Conservation (phyloP, 192 early-diverging fungal species). For the Chytriomyces confervae region DNA sequence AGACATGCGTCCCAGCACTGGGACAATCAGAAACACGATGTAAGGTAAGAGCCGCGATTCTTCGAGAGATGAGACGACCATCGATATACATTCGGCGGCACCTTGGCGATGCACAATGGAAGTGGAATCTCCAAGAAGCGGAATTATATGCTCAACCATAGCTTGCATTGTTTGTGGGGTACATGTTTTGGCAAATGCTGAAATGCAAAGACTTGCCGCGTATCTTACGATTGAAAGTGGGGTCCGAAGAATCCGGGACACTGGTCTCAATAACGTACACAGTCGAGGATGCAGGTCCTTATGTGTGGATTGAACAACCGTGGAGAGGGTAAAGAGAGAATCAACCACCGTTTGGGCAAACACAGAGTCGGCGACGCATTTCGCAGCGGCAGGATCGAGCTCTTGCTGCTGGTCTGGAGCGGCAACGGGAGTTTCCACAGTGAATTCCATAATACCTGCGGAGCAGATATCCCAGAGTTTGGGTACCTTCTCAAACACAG, state of each 20-base stretch:
- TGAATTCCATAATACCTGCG: constrained; percentile 48
- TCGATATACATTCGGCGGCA: constrained; percentile 81
- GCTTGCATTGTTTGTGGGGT: constrained; percentile 77
- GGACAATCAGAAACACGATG: constrained; percentile 96
- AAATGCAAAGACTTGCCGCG: constrained; percentile 78
- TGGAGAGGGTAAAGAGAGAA: constrained; percentile 72
- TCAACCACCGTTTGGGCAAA: constrained; percentile 78
- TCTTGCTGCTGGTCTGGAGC: neutral
- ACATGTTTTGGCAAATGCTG: constrained; percentile 70
- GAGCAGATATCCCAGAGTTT: constrained; percentile 72
- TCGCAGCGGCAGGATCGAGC: constrained; percentile 36
- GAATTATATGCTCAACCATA: constrained; percentile 79
- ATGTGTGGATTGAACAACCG: constrained; percentile 66
- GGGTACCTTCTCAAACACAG: constrained; percentile 72
- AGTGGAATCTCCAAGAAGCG: constrained; percentile 75
- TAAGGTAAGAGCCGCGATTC: constrained; percentile 84
- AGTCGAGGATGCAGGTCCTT: constrained; percentile 60
- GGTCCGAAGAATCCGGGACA: constrained; percentile 69
- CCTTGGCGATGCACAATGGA: constrained; percentile 81
- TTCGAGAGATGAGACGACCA: constrained; percentile 79
- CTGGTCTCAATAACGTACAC: constrained; percentile 65
- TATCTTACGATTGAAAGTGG: constrained; percentile 77
- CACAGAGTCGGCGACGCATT: constrained; percentile 32
- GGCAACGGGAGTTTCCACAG: constrained; percentile 15
- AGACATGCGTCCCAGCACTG: constrained; percentile 95